A percentile compares a stretch with the other conserved stretches of the same genome.
Conservation (phyloP, 2,329 filamentous ascomycete genomes). For the Didymella exigua region DNA sequence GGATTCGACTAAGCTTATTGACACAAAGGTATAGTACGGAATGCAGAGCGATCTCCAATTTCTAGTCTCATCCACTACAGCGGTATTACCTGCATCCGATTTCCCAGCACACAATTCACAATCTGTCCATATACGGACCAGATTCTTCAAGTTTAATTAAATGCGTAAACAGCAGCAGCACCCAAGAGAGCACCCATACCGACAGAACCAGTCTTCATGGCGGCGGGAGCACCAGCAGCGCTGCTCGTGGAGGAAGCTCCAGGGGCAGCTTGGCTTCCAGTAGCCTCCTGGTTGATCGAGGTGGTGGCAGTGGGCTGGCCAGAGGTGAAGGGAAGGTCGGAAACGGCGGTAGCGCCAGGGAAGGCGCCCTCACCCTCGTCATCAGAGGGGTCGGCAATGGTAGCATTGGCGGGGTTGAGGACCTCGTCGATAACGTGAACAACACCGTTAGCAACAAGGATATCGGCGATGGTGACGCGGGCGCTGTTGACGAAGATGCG, state of each 20-base stretch:
- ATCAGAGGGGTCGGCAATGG: slow-evolving; percentile 51
- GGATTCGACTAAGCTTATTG: neutral
- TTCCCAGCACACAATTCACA: neutral
- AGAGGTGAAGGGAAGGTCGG: slow-evolving; percentile 61
- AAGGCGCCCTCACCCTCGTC: slow-evolving; percentile 60
- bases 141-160: slow-evolving; percentile 17
- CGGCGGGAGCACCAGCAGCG: slow-evolving; percentile 30
- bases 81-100: neutral
- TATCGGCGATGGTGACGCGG: slow-evolving; percentile 49
- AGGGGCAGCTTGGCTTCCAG: slow-evolving; percentile 24
- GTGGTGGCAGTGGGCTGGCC: slow-evolving; percentile 57
- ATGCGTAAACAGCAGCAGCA: slow-evolving; percentile 47
- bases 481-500: slow-evolving; percentile 54
- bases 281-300: slow-evolving; percentile 44
- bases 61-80: neutral
- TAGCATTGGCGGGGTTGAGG: slow-evolving; percentile 59
- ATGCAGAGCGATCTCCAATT: neutral
- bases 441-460: slow-evolving; percentile 54
- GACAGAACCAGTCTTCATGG: slow-evolving; percentile 49
- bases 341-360: slow-evolving; percentile 55
- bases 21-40: slow-evolving; percentile 5
- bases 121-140: neutral
- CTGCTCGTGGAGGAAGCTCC: slow-evolving; percentile 21
- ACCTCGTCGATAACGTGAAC: slow-evolving; percentile 63
- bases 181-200: slow-evolving; percentile 57